Evolutionary conservation across 768 basidiomycete genomes (phyloP).

Genomic region (Boletus sensibilis): DNA sequence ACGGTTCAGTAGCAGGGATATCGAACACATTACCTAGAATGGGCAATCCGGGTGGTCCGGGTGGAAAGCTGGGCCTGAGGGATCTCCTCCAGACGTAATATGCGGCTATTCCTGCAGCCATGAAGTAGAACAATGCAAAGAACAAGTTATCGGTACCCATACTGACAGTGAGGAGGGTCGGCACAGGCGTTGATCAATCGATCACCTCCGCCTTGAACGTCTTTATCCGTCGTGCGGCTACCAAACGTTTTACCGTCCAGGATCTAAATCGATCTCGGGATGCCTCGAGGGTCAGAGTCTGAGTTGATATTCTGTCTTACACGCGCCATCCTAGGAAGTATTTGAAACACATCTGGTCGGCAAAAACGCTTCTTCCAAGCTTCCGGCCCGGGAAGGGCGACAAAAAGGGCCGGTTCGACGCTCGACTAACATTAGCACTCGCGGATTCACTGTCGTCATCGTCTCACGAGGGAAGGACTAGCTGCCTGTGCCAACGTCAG

Average conservation of each 20-base stretch:
- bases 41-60: conserved; percentile 4
- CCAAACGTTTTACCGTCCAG: background rate
- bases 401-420: background rate
- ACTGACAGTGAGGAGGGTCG: too few relatives aligned
- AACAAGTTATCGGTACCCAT: too few relatives aligned
- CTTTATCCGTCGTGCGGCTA: background rate
- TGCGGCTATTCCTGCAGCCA: background rate
- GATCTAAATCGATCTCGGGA: too few relatives aligned
- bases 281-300: too few relatives aligned
- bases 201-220: too few relatives aligned
- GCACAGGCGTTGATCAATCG: too few relatives aligned
- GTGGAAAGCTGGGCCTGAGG: background rate
- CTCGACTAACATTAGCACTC: background rate
- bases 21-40: conserved; percentile 11
- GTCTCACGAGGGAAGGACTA: too few relatives aligned
- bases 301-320: background rate
- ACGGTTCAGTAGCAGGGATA: conserved; percentile 4
- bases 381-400: background rate
- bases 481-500: too few relatives aligned
- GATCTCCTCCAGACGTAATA: background rate
- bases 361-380: background rate
- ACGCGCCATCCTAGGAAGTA: background rate
- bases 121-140: too few relatives aligned
- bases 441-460: too few relatives aligned
- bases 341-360: background rate